These are phyloP conservation scores for Komagataella kurtzmanii DNA, from an alignment of 805 yeast genomes.

Conservation along the genomic window DNA sequence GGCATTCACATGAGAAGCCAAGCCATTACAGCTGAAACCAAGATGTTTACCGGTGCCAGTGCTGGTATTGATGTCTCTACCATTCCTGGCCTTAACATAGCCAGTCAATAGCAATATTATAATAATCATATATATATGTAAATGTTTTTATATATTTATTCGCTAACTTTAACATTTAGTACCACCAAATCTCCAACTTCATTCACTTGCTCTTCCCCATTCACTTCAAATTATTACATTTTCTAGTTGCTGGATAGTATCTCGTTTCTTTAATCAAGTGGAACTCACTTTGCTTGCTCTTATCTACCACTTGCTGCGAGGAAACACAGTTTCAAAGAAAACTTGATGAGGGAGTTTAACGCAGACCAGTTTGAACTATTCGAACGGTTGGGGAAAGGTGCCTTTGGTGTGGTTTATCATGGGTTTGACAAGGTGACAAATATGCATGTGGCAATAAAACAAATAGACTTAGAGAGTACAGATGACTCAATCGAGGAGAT, in stretches of 20 bases:
- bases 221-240: not conserved
- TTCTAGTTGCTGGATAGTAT: not conserved
- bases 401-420: conserved; percentile 64
- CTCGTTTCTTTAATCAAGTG: no score
- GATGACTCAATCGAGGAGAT: conserved; percentile 63
- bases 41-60: no score
- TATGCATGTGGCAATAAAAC: conserved; percentile 43
- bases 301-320: not conserved
- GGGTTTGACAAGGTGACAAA: conserved; percentile 34
- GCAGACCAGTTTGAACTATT: conserved; percentile 28
- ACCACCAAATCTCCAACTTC: not conserved
- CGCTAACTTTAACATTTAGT: not conserved
- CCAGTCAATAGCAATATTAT: no score
- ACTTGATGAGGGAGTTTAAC: conserved; percentile 3
- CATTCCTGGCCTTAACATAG: no score
- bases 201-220: not conserved
- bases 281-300: no score
- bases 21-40: no score
- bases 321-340: not conserved
- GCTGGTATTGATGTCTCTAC: no score
- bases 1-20: not conserved
- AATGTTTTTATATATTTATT: not conserved
- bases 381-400: conserved; percentile 61
- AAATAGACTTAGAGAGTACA: conserved; percentile 55
- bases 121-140: not conserved